A percentile compares a stretch with the other conserved stretches of the same genome.
Conservation (phyloP, 2,329 filamentous ascomycete species). For the Lachnellula subtilissima region DNA sequence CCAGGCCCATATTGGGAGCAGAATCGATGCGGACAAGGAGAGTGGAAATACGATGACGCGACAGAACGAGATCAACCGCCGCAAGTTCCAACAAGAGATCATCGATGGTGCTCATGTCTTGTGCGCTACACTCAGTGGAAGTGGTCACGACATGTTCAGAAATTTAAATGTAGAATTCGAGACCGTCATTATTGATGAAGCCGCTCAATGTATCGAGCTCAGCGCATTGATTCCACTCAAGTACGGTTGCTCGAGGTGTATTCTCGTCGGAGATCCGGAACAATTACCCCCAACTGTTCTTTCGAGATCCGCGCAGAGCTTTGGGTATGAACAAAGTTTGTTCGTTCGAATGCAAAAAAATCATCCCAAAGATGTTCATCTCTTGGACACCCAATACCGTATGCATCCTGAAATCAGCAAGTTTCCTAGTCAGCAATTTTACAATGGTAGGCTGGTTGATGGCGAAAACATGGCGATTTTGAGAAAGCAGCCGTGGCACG, state of each 20-base stretch:
- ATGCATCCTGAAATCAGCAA: conserved; percentile 97
- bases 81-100: conserved; percentile 83
- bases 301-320: conserved; percentile 85
- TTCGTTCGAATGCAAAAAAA: conserved; percentile 98
- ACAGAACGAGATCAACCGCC: conserved; percentile 79
- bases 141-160: conserved; percentile 96
- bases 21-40: conserved; percentile 84
- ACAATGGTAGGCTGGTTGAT: conserved; percentile 81
- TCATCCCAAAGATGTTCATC: conserved; percentile 78
- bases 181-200: conserved; percentile 97
- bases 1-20: conserved; percentile 69
- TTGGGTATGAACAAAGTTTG: conserved; percentile 94
- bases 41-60: conserved; percentile 76
- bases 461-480: conserved; percentile 76
- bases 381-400: conserved; percentile 96
- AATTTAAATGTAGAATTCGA: conserved; percentile 94
- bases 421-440: conserved; percentile 89
- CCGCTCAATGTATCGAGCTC: conserved; percentile 95
- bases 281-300: conserved; percentile 94
- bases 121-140: conserved; percentile 91
- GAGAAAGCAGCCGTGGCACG: conserved; percentile 80
- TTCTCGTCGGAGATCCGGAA: conserved; percentile 95
- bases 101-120: conserved; percentile 87
- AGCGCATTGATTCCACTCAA: conserved; percentile 95
- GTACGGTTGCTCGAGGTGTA: conserved; percentile 94